A percentile compares a stretch with the other conserved stretches of the same genome.
phyloP scores from a whole-genome alignment of 345 rosid genomes.

The Psidium friedrichsthalianum region DNA sequence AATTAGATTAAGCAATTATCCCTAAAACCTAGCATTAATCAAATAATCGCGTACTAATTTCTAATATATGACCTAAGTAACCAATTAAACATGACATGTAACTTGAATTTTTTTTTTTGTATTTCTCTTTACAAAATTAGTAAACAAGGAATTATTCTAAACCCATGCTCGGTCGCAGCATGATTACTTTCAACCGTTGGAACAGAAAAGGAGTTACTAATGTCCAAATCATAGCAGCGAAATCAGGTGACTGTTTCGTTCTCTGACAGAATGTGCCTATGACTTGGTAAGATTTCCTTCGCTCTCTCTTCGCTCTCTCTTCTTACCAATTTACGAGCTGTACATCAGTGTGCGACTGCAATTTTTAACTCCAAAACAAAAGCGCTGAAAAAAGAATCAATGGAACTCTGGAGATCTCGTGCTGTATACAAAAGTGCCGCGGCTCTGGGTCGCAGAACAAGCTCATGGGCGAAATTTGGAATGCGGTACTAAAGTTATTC shows the following conservation, averaged over 20 bases:
- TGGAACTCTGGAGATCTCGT: not conserved
- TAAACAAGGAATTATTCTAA: too few species aligned
- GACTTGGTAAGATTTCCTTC: not conserved
- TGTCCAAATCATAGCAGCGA: not conserved
- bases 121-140: too few species aligned
- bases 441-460: not conserved
- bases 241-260: not conserved
- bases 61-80: too few species aligned
- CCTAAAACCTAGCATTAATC: too few species aligned
- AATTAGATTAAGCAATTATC: too few species aligned
- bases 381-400: not conserved
- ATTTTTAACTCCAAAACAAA: not conserved
- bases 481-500: not conserved
- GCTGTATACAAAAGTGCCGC: not conserved
- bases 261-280: not conserved
- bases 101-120: too few species aligned
- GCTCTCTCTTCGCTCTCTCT: not conserved
- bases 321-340: not conserved
- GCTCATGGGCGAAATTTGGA: not conserved
- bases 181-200: not conserved
- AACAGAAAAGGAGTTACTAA: not conserved
- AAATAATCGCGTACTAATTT: too few species aligned
- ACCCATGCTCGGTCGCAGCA: not conserved
- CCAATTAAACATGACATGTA: too few species aligned
- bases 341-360: not conserved